Evolutionary conservation across 352 stramenopile genomes (phyloP).

Genomic region (Pythium plurisporium): DNA sequence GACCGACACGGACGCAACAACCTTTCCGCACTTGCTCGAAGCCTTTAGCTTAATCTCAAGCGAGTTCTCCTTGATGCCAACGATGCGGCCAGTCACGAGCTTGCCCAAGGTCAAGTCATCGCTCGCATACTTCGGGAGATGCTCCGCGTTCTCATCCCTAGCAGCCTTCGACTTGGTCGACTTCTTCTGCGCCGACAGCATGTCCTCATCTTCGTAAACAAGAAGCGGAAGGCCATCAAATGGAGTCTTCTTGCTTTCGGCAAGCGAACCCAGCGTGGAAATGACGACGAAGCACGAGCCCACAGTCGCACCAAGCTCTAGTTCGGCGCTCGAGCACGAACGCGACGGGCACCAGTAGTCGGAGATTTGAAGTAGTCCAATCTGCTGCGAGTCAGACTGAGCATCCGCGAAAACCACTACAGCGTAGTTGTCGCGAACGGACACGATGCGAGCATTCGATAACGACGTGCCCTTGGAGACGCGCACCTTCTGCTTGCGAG

Average conservation of each 20-base stretch:
- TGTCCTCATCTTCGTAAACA: conserved; percentile 43
- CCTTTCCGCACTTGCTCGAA: conserved; percentile 69
- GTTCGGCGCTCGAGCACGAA: conserved; percentile 39
- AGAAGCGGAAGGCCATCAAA: conserved; percentile 75
- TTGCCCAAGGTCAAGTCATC: conserved; percentile 61
- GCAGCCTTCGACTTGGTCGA: conserved; percentile 29
- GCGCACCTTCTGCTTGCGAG: conserved; percentile 55
- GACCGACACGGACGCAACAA: conserved; percentile 72
- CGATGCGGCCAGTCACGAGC: conserved; percentile 62
- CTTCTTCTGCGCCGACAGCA: conserved; percentile 24
- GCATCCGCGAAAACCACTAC: conserved; percentile 59
- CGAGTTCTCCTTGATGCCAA: conserved; percentile 70
- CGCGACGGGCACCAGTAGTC: conserved; percentile 77
- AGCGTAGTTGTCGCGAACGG: conserved; percentile 51
- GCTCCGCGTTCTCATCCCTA: conserved; percentile 26
- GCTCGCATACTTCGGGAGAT: conserved; percentile 67
- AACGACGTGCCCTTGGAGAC: conserved; percentile 43
- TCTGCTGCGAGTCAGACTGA: conserved; percentile 25
- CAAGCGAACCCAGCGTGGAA: conserved; percentile 32
- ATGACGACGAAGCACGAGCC: conserved; percentile 40
- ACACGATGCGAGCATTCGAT: conserved; percentile 36
- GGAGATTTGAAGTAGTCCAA: conserved; percentile 66
- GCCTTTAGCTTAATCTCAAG: conserved; percentile 85
- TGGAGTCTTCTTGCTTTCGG: conserved; percentile 40
- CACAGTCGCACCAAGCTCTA: conserved; percentile 43